Percentiles rank a stretch among this genome's conserved stretches.
phyloP scores from a whole-genome alignment of 345 rosid genomes.

The Melaleuca quinquenervia region DNA sequence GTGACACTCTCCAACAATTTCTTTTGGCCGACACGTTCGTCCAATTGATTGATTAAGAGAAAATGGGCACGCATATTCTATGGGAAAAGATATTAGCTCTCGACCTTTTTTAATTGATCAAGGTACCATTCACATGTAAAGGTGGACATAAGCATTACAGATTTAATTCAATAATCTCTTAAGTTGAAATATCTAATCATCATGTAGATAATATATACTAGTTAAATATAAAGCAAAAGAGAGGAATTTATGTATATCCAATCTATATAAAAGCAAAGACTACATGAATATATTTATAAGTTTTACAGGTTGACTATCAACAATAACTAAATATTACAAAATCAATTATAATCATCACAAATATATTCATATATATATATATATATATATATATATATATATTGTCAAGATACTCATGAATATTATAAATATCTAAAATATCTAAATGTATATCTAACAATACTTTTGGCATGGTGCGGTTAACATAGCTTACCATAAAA shows the following conservation, averaged over 20 bases:
- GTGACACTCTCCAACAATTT: neutral
- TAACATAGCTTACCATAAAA: neutral
- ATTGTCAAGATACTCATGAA: too few species aligned
- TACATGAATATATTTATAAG: too few species aligned
- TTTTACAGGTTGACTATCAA: too few species aligned
- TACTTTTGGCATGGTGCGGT: neutral
- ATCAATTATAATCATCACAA: too few species aligned
- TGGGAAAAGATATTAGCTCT: neutral
- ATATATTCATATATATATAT: too few species aligned
- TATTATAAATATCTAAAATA: too few species aligned
- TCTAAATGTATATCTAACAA: too few species aligned
- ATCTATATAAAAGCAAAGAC: too few species aligned
- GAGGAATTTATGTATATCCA: too few species aligned
- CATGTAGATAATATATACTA: neutral
- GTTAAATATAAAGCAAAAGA: too few species aligned
- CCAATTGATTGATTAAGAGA: neutral
- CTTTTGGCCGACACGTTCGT: neutral
- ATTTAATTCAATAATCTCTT: neutral
- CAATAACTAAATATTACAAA: too few species aligned
- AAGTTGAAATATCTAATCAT: neutral
- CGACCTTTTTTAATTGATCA: neutral
- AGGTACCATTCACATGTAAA: neutral
- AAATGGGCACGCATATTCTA: neutral
- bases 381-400: too few species aligned
- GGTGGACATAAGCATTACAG: neutral